Evolutionary conservation across 306 rosid species (phyloP).

Genomic region (Dicorynia guianensis): DNA sequence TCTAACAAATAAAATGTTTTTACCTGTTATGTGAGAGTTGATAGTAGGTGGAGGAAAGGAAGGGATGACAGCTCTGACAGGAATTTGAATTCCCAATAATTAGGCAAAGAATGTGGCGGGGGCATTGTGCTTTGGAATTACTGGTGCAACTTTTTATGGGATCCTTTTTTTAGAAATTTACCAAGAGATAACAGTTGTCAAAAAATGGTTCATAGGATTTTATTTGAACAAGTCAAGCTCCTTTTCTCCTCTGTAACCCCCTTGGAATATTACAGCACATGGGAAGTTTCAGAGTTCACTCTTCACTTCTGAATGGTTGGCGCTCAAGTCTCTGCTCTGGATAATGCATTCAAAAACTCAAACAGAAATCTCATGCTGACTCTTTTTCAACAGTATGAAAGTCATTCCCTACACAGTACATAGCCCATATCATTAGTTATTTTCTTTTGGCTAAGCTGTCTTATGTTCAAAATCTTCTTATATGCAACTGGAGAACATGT

Average conservation of each 20-base stretch:
- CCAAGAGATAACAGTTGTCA: neutral
- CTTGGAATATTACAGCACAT: neutral
- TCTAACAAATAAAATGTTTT: conserved; percentile 4
- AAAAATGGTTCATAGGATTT: conserved; percentile 20
- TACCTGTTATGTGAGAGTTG: neutral
- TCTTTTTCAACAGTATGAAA: neutral
- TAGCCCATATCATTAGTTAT: no score
- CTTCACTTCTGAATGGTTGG: neutral
- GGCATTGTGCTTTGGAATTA: conserved; percentile 10
- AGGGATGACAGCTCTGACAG: conserved; percentile 20
- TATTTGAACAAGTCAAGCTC: conserved; percentile 52
- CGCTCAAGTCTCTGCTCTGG: no score
- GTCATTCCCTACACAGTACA: neutral
- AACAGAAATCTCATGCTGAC: neutral
- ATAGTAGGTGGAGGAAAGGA: conserved; percentile 10
- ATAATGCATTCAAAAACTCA: no score
- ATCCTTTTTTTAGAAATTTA: conserved; percentile 38
- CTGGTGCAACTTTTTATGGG: neutral
- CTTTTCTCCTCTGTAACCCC: neutral
- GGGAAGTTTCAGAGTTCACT: neutral
- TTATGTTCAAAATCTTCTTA: neutral
- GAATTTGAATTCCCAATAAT: conserved; percentile 35
- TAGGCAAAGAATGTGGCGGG: conserved; percentile 40
- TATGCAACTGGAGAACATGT: conserved; percentile 36
- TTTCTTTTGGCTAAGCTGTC: neutral